Conservation (phyloP, 2,329 filamentous ascomycete species). For the Atkinsonella hypoxylon region DNA sequence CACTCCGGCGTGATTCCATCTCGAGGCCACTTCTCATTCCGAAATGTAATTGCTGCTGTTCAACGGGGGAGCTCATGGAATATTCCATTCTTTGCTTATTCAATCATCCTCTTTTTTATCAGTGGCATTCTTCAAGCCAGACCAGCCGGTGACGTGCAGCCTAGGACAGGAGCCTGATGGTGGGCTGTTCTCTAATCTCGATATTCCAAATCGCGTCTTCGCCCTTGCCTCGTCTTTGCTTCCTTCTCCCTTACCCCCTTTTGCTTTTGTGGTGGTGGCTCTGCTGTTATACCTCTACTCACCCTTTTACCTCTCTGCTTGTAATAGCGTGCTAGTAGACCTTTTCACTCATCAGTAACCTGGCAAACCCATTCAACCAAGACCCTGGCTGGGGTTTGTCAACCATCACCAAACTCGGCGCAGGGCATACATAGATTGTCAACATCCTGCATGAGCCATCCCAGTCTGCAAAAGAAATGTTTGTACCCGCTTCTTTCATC, state of each 20-base stretch:
- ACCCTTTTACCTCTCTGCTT: neutral
- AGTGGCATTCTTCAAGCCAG: neutral
- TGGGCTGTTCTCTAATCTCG: neutral
- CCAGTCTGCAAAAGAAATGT: conserved; percentile 23
- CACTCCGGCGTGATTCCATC: conserved; percentile 3
- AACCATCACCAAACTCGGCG: conserved; percentile 5
- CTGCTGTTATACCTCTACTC: conserved; percentile 1
- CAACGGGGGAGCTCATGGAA: neutral
- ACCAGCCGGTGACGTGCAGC: neutral
- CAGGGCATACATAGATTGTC: conserved; percentile 5
- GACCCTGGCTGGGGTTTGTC: neutral
- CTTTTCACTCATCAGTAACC: neutral
- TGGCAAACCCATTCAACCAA: conserved; percentile 2
- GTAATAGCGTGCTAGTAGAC: conserved; percentile 3
- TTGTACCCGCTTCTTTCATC: conserved; percentile 16
- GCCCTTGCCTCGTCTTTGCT: neutral
- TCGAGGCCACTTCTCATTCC: neutral
- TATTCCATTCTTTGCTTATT: neutral
- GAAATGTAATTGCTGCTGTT: neutral
- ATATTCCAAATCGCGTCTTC: conserved; percentile 1
- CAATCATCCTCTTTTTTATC: neutral
- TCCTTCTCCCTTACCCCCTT: neutral
- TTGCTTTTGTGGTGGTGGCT: conserved; percentile 6
- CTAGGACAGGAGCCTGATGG: neutral
- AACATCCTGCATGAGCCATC: conserved; percentile 20